A percentile compares a stretch with the other conserved stretches of the same genome.
Conservation (phyloP, 768 basidiomycete species). For the Lentinula detonsa region DNA sequence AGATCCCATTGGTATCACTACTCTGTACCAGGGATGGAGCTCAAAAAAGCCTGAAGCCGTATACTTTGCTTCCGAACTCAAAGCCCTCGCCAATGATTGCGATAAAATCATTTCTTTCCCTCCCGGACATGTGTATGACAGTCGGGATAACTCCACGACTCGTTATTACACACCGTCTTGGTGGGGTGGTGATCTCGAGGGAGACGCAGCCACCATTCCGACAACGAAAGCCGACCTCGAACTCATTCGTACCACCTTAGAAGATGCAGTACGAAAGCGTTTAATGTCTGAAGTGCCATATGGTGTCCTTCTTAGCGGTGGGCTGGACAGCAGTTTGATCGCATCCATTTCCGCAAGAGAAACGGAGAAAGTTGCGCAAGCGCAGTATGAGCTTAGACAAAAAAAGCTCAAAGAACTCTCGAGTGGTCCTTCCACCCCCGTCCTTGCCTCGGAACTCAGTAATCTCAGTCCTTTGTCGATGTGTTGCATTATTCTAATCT, state of each 20-base stretch:
- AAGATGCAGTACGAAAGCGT: conserved; percentile 89
- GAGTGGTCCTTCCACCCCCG: conserved; percentile 56
- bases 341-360: conserved; percentile 92
- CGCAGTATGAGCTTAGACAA: conserved; percentile 68
- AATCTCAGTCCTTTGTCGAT: conserved; percentile 10
- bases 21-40: conserved; percentile 96
- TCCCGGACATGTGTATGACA: conserved; percentile 95
- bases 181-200: conserved; percentile 81
- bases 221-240: conserved; percentile 58
- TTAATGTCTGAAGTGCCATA: conserved; percentile 99
- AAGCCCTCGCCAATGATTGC: conserved; percentile 85
- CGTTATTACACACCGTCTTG: conserved; percentile 88
- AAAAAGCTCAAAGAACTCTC: conserved; percentile 45
- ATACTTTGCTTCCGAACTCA: conserved; percentile 96
- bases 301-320: conserved; percentile 92
- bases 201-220: conserved; percentile 47
- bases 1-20: conserved; percentile 97
- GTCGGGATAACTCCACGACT: conserved; percentile 65
- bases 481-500: background rate
- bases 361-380: conserved; percentile 84
- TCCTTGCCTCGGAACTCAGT: conserved; percentile 51
- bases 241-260: conserved; percentile 72
- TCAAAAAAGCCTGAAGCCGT: conserved; percentile 75
- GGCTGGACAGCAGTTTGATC: conserved; percentile 93
- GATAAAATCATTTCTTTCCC: conserved; percentile 95